Evolutionary conservation across 257 asterid genomes (phyloP).

Genomic region (Jacaranda mimosifolia): DNA sequence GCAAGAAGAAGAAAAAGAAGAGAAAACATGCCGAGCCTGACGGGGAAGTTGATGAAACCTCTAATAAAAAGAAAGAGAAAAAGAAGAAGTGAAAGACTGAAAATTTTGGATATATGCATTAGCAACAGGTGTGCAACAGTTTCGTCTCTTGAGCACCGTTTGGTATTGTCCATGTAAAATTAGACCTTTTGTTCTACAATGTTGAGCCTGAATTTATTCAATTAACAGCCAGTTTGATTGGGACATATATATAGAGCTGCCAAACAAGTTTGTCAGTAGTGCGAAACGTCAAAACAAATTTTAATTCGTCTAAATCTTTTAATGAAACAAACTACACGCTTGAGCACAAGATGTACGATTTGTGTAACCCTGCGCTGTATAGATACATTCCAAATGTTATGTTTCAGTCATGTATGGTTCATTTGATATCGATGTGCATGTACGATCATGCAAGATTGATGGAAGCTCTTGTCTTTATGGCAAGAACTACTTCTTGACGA

Average conservation of each 20-base stretch:
- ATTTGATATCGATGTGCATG: no score
- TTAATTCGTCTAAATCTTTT: no score
- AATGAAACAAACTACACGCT: no score
- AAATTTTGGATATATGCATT: slow-evolving; percentile 12
- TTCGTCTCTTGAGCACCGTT: slow-evolving; percentile 35
- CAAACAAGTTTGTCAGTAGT: neutral
- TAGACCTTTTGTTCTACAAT: slow-evolving; percentile 10
- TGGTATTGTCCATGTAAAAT: slow-evolving; percentile 36
- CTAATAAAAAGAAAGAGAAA: slow-evolving; percentile 50
- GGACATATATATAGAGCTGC: neutral
- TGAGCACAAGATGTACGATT: no score
- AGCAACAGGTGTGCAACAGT: slow-evolving; percentile 35
- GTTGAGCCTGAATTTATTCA: neutral
- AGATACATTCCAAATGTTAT: no score
- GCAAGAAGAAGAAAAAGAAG: slow-evolving; percentile 72
- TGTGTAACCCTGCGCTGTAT: no score
- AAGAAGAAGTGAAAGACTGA: slow-evolving; percentile 69
- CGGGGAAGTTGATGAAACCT: slow-evolving; percentile 46
- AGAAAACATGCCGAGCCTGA: slow-evolving; percentile 61
- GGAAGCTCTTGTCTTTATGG: no score
- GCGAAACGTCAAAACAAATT: no score
- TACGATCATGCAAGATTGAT: no score
- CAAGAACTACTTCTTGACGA: no score
- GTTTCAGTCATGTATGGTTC: no score
- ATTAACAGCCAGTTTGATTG: neutral